Base-by-base conservation (phyloP, 2,329 filamentous ascomycete species). In the Aspergillus piperis region DNA sequence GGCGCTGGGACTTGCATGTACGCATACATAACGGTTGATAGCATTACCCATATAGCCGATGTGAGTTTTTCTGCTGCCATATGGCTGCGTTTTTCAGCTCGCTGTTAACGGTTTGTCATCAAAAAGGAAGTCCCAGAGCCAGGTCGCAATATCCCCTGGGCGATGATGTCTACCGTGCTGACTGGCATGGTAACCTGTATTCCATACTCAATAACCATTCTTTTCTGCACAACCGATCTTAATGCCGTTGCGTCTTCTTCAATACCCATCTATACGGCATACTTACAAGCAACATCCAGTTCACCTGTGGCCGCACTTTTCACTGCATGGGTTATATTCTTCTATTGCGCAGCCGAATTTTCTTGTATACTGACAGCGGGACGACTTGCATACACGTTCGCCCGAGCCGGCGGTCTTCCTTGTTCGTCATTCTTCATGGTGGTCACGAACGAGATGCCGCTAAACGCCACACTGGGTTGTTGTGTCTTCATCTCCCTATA, bases 401-500 rank as follows among this genome's bases (percentile, higher is more conserved):
- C 59, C 8, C 54, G 59, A 39, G 53, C 61, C 5, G 48, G 57
- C 5, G 67, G 67, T 3, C 60, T 67, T 10, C 67, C 65, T 1
- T 65, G 56, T 15, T 64, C 64, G 2, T 23, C 25, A 0, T 62
- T 59, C 39, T 68, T 65, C 39, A 41, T 59, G 57, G 70, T 66
- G 0, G 54, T 68, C 21, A 60, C 23, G 3, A 50, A 58, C 19
- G 52, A 63, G 19, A 54, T 61, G 30, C 80, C 79, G 0, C 77
- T 79, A 0, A 78, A 77, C 59, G 80, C 77, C 49, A 79, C 78
- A 0, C 66, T 80, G 15, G 63, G 78, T 0, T 77, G 75, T 1
- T 78, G 81, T 73, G 70, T 75, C 0, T 75, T 82, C 42, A 74
- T 81, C 3, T 75, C 76, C 2, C 65, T 82, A 54, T 82, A 82